Evolutionary conservation across 1,139 yeast species (phyloP).

Genomic region (Suzukiozyma palmioleophila): DNA sequence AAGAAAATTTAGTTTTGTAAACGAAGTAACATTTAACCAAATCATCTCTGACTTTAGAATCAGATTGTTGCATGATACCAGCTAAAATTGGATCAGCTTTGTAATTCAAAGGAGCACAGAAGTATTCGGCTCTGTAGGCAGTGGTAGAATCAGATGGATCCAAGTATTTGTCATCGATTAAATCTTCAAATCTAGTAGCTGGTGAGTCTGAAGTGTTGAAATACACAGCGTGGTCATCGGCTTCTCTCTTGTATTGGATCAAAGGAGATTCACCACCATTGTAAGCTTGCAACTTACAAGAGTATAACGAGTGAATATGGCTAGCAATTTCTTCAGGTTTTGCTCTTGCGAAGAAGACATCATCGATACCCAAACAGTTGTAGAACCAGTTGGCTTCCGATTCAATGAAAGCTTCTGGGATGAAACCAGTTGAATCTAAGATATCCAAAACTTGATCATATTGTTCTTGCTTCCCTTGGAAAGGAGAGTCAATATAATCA

Average conservation of each 20-base stretch:
- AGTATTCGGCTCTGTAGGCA: constrained; percentile 76
- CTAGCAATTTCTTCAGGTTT: constrained; percentile 75
- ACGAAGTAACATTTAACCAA: constrained; percentile 80
- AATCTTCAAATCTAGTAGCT: constrained; percentile 47
- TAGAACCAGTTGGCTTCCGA: constrained; percentile 89
- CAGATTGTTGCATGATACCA: constrained; percentile 36
- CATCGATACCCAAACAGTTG: constrained; percentile 83
- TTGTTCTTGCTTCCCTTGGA: constrained; percentile 79
- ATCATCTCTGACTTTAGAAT: constrained; percentile 35
- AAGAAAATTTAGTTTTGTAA: constrained; percentile 64
- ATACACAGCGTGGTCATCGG: constrained; percentile 85
- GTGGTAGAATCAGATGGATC: constrained; percentile 47
- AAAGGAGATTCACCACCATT: constrained; percentile 42
- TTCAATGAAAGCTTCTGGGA: constrained; percentile 84
- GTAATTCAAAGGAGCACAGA: constrained; percentile 62
- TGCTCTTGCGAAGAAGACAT: constrained; percentile 85
- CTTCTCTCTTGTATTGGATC: constrained; percentile 71
- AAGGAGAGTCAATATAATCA: constrained; percentile 74
- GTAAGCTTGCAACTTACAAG: constrained; percentile 89
- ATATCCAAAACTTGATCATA: constrained; percentile 78
- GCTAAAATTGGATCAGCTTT: constrained; percentile 42
- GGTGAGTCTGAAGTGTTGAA: constrained; percentile 63
- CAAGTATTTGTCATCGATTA: constrained; percentile 79
- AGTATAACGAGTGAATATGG: constrained; percentile 81
- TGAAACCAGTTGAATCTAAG: constrained; percentile 78